Evolutionary conservation across 1,284 basidiomycete genomes (phyloP).

Genomic region (Trametes sp.): DNA sequence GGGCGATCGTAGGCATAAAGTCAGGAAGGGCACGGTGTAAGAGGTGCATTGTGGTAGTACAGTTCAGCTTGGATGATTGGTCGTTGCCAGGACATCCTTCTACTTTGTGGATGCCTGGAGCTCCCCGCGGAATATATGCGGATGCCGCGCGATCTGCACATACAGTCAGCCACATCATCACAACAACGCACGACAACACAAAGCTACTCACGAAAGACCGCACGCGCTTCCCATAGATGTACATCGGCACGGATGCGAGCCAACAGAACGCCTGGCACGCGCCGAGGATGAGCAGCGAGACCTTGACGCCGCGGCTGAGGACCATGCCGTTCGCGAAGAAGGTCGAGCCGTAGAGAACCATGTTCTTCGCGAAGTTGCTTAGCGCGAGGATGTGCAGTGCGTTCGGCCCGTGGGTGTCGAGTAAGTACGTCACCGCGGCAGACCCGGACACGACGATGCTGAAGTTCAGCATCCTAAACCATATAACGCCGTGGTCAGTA

Average conservation of each 20-base stretch:
- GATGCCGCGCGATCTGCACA: conserved; percentile 25
- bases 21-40: no score
- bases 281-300: conserved; percentile 48
- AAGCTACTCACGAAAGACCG: conserved; percentile 47
- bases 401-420: conserved; percentile 51
- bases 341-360: conserved; percentile 53
- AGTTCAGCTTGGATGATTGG: background rate
- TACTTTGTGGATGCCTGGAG: background rate
- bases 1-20: no score
- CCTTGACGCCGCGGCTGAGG: conserved; percentile 45
- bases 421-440: conserved; percentile 52
- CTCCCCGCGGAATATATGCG: conserved; percentile 19
- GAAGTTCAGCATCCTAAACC: conserved; percentile 48
- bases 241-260: conserved; percentile 50
- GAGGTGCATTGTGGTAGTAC: background rate
- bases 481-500: no score
- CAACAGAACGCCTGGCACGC: conserved; percentile 50
- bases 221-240: conserved; percentile 51
- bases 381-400: conserved; percentile 52
- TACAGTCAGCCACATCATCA: background rate
- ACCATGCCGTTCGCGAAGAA: conserved; percentile 57
- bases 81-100: background rate
- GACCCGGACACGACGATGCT: conserved; percentile 51
- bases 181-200: background rate
- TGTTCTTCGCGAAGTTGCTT: conserved; percentile 53